Percentiles rank a stretch among this genome's conserved stretches.
These are phyloP conservation scores for Tarenaya hassleriana DNA, from an alignment of 345 rosid species.

Conservation along the genomic window DNA sequence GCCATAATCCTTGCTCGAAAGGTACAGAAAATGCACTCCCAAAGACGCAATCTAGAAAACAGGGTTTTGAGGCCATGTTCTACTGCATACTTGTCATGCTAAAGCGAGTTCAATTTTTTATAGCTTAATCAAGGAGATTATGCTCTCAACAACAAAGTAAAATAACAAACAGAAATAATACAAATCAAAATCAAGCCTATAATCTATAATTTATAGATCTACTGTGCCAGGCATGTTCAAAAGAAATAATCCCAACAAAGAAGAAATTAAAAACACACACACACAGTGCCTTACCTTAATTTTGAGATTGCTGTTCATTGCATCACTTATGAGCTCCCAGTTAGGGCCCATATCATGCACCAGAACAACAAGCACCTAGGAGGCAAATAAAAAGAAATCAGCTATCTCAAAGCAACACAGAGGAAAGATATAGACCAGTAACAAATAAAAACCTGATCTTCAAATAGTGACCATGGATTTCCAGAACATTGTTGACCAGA, in stretches of 20 bases:
- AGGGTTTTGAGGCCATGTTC: neutral
- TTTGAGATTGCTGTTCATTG: conserved; percentile 74
- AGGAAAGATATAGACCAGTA: conserved; percentile 8
- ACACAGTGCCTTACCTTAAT: conserved; percentile 54
- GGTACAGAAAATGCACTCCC: neutral
- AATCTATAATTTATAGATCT: conserved; percentile 16
- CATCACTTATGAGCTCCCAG: conserved; percentile 97
- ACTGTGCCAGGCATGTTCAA: conserved; percentile 4
- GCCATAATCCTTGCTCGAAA: neutral
- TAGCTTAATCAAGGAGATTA: conserved; percentile 8
- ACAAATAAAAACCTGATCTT: conserved; percentile 68
- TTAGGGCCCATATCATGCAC: conserved; percentile 99
- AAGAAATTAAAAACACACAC: conserved; percentile 15
- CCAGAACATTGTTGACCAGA: conserved; percentile 67
- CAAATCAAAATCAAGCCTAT: neutral
- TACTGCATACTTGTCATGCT: no score
- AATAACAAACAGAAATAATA: conserved; percentile 3
- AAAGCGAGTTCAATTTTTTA: neutral
- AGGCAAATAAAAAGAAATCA: conserved; percentile 15
- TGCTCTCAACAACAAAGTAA: conserved; percentile 10
- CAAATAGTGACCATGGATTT: conserved; percentile 85
- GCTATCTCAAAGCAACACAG: conserved; percentile 14
- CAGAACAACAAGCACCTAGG: conserved; percentile 91
- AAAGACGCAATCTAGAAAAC: neutral
- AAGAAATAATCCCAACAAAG: conserved; percentile 7